These are phyloP conservation scores for Skeletonema marinoi DNA, from an alignment of 108 stramenopile species.

Conservation along the genomic window DNA sequence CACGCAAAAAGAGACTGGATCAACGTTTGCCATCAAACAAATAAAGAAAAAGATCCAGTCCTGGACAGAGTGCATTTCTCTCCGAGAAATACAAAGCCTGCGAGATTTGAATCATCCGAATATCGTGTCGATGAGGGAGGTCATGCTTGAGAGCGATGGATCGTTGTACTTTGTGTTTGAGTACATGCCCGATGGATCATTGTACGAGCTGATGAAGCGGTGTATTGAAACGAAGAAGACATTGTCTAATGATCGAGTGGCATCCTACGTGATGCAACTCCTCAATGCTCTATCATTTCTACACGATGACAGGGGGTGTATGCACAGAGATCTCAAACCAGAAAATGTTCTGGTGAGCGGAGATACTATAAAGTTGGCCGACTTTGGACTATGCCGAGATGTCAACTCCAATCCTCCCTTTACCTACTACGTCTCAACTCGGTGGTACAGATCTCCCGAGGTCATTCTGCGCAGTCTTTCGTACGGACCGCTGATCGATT, in stretches of 20 bases:
- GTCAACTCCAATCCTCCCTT: slow-evolving; percentile 48
- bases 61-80: slow-evolving; percentile 87
- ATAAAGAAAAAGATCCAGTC: slow-evolving; percentile 66
- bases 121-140: slow-evolving; percentile 89
- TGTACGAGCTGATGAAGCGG: slow-evolving; percentile 84
- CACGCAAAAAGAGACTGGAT: slow-evolving; percentile 63
- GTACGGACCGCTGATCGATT: slow-evolving; percentile 93
- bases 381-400: slow-evolving; percentile 92
- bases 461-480: slow-evolving; percentile 70
- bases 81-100: slow-evolving; percentile 89
- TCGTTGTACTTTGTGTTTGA: slow-evolving; percentile 95
- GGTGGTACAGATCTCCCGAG: slow-evolving; percentile 99
- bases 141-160: slow-evolving; percentile 89
- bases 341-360: slow-evolving; percentile 93
- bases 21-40: slow-evolving; percentile 79
- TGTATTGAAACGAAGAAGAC: slow-evolving; percentile 19
- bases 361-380: slow-evolving; percentile 85
- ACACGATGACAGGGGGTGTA: slow-evolving; percentile 79
- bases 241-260: slow-evolving; percentile 45
- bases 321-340: slow-evolving; percentile 96
- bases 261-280: slow-evolving; percentile 81
- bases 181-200: slow-evolving; percentile 91
- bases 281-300: slow-evolving; percentile 86
- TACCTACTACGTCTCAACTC: slow-evolving; percentile 94
- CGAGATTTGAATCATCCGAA: slow-evolving; percentile 57